Percentiles rank a stretch among this genome's conserved stretches.
These are phyloP conservation scores for Cyphellophora attinorum DNA, from an alignment of 2,329 filamentous ascomycete species.

Conservation along the genomic window DNA sequence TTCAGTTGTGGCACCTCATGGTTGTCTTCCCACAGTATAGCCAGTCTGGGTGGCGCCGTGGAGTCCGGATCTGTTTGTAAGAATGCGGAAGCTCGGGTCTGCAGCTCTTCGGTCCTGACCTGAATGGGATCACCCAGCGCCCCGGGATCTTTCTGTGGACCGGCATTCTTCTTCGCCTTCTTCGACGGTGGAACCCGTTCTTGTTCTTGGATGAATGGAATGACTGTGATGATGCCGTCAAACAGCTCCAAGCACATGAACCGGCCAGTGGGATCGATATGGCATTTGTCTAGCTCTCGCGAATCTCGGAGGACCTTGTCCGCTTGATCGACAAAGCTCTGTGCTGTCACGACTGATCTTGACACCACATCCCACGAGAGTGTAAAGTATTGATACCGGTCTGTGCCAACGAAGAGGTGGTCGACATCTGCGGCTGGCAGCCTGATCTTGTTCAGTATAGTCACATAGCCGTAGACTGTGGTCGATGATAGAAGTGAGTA, in stretches of 20 bases:
- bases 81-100: constrained; percentile 57
- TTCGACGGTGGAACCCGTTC: constrained; percentile 23
- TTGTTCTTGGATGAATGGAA: constrained; percentile 54
- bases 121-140: constrained; percentile 53
- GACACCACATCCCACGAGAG: constrained; percentile 63
- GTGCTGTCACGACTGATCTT: constrained; percentile 45
- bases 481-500: constrained; percentile 59
- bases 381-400: constrained; percentile 84
- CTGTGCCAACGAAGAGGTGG: constrained; percentile 85
- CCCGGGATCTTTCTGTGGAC: constrained; percentile 30
- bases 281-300: constrained; percentile 71
- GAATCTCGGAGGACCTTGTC: constrained; percentile 59
- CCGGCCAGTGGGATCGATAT: constrained; percentile 69
- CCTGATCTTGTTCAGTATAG: constrained; percentile 71
- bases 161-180: constrained; percentile 9
- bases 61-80: constrained; percentile 42
- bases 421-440: constrained; percentile 67
- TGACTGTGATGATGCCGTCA: constrained; percentile 56
- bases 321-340: constrained; percentile 50
- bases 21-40: constrained; percentile 56
- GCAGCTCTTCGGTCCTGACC: constrained; percentile 56
- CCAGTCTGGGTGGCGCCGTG: constrained; percentile 48
- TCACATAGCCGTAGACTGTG: constrained; percentile 73
- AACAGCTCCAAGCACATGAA: constrained; percentile 60
- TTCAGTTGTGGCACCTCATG: constrained; percentile 46